Evolutionary conservation across 176 grass and related monocot species (phyloP).

Genomic region (bread wheat (Triticum aestivum)): DNA sequence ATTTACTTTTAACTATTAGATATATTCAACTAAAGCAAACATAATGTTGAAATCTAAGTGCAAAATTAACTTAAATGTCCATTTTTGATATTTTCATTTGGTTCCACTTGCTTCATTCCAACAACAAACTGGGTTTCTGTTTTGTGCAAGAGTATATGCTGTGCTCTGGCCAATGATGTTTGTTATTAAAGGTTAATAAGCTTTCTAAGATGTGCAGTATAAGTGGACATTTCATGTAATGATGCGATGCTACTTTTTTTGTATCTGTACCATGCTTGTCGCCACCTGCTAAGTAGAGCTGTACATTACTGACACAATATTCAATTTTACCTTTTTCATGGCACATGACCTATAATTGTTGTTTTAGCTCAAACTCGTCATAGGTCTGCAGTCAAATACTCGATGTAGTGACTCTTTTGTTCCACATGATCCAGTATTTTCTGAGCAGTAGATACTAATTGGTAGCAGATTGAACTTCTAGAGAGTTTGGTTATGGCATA

Average conservation of each 20-base stretch:
- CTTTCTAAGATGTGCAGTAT: background rate
- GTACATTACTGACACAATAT: background rate
- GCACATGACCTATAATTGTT: background rate
- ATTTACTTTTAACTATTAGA: background rate
- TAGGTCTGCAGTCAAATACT: background rate
- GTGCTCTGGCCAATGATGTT: background rate
- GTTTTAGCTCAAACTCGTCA: background rate
- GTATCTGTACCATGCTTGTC: background rate
- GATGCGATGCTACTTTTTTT: background rate
- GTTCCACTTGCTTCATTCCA: background rate
- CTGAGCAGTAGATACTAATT: background rate
- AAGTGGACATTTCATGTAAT: background rate
- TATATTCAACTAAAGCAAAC: constrained; percentile 8
- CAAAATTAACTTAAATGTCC: background rate
- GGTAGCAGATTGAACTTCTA: background rate
- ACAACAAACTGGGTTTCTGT: background rate
- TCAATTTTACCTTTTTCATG: background rate
- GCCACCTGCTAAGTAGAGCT: background rate
- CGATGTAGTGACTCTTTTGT: background rate
- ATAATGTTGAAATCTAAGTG: background rate
- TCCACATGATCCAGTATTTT: background rate
- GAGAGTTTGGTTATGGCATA: background rate
- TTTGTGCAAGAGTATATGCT: background rate
- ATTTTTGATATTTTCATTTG: background rate
- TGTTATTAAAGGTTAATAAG: background rate